Conservation (phyloP, 2,329 filamentous ascomycete genomes). For the Botryotinia globosa region DNA sequence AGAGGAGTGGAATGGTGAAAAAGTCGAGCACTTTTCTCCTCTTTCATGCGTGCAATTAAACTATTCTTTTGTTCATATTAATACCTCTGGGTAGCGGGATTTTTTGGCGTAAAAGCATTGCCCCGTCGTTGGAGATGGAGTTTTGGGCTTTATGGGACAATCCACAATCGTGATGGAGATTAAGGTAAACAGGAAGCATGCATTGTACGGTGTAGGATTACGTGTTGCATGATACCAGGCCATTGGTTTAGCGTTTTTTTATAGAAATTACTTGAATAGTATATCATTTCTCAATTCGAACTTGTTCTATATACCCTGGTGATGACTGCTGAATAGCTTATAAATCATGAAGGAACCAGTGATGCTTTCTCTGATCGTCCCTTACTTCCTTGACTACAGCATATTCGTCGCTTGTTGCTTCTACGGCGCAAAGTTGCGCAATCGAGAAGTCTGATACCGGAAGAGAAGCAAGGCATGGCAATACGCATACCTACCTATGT, state of each 20-base stretch:
- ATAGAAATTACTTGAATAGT: not conserved
- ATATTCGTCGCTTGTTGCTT: not conserved
- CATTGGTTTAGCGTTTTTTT: not conserved
- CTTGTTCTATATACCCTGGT: not conserved
- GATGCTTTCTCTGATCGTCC: not conserved
- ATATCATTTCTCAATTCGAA: not conserved
- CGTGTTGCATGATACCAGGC: constrained; percentile 3
- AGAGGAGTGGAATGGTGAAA: constrained; percentile 41
- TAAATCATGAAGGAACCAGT: not conserved
- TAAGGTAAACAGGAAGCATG: not conserved
- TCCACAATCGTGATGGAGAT: not conserved
- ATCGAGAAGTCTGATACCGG: not conserved
- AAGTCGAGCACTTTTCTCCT: not conserved
- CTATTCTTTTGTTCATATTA: constrained; percentile 10
- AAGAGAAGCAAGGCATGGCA: not conserved
- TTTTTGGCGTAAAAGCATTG: constrained; percentile 5
- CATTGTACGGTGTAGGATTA: constrained; percentile 7
- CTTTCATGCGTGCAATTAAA: not conserved
- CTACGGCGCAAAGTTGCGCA: not conserved
- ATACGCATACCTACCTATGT: not conserved
- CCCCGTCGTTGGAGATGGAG: not conserved
- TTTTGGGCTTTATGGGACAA: not conserved
- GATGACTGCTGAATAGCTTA: not conserved
- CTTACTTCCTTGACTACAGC: not conserved
- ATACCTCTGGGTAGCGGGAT: not conserved